These are phyloP conservation scores for Phalaenopsis hybrid DNA, from an alignment of 116 monocot genomes.

Conservation along the genomic window DNA sequence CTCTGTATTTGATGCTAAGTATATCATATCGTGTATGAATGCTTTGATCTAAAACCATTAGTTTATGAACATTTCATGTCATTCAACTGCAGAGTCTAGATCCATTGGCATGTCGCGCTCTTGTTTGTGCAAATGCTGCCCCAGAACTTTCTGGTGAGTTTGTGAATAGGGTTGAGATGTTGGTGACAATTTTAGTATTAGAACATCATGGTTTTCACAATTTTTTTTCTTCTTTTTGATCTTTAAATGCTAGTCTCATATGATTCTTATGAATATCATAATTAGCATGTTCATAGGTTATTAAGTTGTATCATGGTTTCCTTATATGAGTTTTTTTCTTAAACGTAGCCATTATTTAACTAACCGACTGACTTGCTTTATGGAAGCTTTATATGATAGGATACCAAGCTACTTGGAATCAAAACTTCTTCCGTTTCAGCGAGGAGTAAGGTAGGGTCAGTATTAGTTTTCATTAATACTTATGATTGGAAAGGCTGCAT, in stretches of 20 bases:
- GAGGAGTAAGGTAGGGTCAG: no score
- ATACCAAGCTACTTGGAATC: no score
- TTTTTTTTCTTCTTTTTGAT: not conserved
- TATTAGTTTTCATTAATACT: no score
- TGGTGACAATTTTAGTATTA: not conserved
- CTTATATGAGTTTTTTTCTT: no score
- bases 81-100: constrained; percentile 57
- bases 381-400: no score
- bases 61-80: constrained; percentile 9
- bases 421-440: no score
- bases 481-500: no score
- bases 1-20: not conserved
- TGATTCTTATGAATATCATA: not conserved
- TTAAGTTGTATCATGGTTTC: no score
- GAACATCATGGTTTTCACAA: not conserved
- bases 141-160: constrained; percentile 64
- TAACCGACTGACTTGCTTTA: no score
- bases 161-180: not conserved
- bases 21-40: not conserved
- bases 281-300: no score
- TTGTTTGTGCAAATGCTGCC: constrained; percentile 38
- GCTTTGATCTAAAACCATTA: not conserved
- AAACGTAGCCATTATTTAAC: no score
- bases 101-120: constrained; percentile 60
- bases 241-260: not conserved